phyloP scores from a whole-genome alignment of 768 basidiomycete genomes.

The Xanthoconium purpureum region DNA sequence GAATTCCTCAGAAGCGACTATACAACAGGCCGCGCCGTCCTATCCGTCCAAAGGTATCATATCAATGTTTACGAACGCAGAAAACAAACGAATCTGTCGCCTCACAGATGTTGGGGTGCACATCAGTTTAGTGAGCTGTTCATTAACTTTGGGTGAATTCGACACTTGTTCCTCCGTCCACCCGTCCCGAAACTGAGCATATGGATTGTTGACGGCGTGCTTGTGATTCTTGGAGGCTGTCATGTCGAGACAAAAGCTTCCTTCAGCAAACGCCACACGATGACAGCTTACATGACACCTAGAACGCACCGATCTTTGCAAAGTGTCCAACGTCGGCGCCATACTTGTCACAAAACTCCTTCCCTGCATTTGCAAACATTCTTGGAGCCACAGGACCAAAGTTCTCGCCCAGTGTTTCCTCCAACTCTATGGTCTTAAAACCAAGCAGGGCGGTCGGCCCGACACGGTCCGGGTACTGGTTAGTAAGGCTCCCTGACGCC shows the following conservation, averaged over 20 bases:
- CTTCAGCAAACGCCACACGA: neutral
- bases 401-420: slow-evolving; percentile 49
- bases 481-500: slow-evolving; percentile 65
- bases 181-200: slow-evolving; percentile 76
- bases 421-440: slow-evolving; percentile 42
- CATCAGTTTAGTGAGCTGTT: slow-evolving; percentile 75
- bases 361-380: slow-evolving; percentile 65
- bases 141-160: slow-evolving; percentile 60
- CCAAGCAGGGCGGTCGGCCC: slow-evolving; percentile 46
- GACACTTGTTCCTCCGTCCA: slow-evolving; percentile 72
- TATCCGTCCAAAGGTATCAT: slow-evolving; percentile 20
- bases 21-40: slow-evolving; percentile 74
- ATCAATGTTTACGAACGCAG: neutral
- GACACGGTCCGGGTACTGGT: slow-evolving; percentile 51
- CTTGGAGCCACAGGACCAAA: slow-evolving; percentile 66
- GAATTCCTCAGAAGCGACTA: slow-evolving; percentile 76
- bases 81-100: neutral
- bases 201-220: slow-evolving; percentile 77
- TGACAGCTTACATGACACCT: neutral
- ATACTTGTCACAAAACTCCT: slow-evolving; percentile 71
- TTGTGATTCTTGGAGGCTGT: slow-evolving; percentile 77
- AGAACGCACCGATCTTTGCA: slow-evolving; percentile 66
- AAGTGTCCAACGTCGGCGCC: slow-evolving; percentile 62
- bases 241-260: neutral
- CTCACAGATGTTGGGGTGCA: slow-evolving; percentile 79